These are phyloP conservation scores for Sporothrix schenckii DNA, from an alignment of 2,329 filamentous ascomycete species.

Conservation along the genomic window DNA sequence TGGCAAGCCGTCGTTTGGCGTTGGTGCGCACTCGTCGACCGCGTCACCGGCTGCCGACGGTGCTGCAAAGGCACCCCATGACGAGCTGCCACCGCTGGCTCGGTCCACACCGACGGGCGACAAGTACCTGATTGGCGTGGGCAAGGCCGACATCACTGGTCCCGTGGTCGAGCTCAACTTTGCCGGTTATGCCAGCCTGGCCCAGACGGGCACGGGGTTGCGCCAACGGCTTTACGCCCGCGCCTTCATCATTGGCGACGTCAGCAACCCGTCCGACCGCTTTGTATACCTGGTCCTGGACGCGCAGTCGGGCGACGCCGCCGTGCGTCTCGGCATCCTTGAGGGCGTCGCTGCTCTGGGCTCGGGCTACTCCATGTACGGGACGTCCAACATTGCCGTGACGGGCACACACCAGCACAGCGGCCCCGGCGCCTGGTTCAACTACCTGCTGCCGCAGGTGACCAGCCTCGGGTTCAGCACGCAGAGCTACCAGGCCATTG, in stretches of 20 bases:
- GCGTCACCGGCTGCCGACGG: not conserved
- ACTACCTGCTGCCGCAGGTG: slow-evolving; percentile 90
- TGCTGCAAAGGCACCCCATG: not conserved
- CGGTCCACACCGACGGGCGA: slow-evolving; percentile 42
- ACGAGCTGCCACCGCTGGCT: slow-evolving; percentile 29
- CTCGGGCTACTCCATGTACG: slow-evolving; percentile 72
- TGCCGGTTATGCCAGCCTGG: slow-evolving; percentile 88
- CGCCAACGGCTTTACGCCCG: slow-evolving; percentile 86
- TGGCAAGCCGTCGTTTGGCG: slow-evolving; percentile 22
- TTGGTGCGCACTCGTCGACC: not conserved
- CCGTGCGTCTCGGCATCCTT: slow-evolving; percentile 82
- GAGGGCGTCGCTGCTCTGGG: slow-evolving; percentile 72
- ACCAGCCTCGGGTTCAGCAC: slow-evolving; percentile 83
- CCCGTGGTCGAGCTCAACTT: slow-evolving; percentile 89
- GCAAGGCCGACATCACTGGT: slow-evolving; percentile 64
- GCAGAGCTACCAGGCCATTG: slow-evolving; percentile 86
- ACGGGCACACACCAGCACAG: slow-evolving; percentile 93
- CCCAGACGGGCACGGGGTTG: slow-evolving; percentile 79
- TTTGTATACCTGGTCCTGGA: slow-evolving; percentile 89
- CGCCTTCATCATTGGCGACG: slow-evolving; percentile 81
- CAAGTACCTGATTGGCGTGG: slow-evolving; percentile 58
- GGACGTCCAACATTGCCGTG: slow-evolving; percentile 79
- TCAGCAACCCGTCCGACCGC: slow-evolving; percentile 66
- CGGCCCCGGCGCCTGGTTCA: slow-evolving; percentile 89
- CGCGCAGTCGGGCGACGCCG: slow-evolving; percentile 84